A percentile compares a stretch with the other conserved stretches of the same genome.
phyloP scores from a whole-genome alignment of 345 rosid species.

The Euphorbia tirucalli region DNA sequence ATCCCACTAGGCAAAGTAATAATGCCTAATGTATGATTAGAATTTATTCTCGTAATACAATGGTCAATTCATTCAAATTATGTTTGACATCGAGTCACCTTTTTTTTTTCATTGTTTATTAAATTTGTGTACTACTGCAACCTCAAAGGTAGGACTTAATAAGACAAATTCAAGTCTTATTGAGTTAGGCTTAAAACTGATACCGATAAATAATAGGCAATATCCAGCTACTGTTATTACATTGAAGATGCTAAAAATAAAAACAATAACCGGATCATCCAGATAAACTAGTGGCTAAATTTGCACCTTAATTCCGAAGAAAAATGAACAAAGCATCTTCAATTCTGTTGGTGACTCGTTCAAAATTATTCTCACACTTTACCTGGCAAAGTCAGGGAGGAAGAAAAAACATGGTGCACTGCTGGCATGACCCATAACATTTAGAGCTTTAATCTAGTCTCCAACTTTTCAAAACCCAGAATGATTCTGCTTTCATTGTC shows the following conservation, averaged over 20 bases:
- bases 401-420: background rate
- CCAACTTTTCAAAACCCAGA: background rate
- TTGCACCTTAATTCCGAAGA: too few species aligned
- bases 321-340: background rate
- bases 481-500: background rate
- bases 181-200: too few species aligned
- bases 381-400: background rate
- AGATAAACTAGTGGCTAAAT: too few species aligned
- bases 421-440: background rate
- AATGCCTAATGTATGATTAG: background rate
- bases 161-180: too few species aligned
- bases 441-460: background rate
- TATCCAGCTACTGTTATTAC: too few species aligned
- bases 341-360: background rate
- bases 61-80: background rate
- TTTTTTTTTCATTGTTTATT: background rate
- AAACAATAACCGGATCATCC: too few species aligned
- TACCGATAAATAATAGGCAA: too few species aligned
- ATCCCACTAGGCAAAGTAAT: background rate
- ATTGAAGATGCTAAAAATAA: too few species aligned
- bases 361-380: background rate
- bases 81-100: background rate
- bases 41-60: background rate
- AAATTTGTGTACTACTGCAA: too few species aligned
- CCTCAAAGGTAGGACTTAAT: too few species aligned